Conservation (phyloP, 129 eudicot genomes). For the Kitagawia praeruptora region DNA sequence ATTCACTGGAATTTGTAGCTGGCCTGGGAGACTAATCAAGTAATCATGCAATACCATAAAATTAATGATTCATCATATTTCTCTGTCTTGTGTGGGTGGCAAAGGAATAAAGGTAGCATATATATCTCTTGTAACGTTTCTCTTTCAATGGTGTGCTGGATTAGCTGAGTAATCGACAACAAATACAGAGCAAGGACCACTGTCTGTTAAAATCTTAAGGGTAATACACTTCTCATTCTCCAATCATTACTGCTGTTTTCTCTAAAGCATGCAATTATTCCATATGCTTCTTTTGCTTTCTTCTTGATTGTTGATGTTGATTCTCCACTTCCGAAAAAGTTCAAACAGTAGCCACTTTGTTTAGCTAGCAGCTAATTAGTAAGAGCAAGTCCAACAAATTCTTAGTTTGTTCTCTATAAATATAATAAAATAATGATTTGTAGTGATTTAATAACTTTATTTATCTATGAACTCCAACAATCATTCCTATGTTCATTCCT, state of each 20-base stretch:
- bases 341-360: neutral
- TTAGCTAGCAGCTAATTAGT: too few relatives aligned
- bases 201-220: slow-evolving; percentile 2
- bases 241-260: slow-evolving; percentile 9
- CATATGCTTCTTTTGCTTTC: neutral
- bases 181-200: neutral
- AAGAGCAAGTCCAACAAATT: too few relatives aligned
- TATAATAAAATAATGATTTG: too few relatives aligned
- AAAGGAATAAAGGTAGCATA: neutral
- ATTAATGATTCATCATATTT: neutral
- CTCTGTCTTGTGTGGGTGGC: neutral
- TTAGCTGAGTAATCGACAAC: neutral
- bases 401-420: too few relatives aligned
- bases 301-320: neutral
- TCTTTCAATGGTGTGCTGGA: neutral
- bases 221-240: slow-evolving; percentile 5
- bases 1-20: neutral
- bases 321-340: neutral
- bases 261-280: neutral
- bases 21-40: neutral
- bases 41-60: neutral
- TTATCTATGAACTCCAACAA: too few relatives aligned
- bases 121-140: neutral
- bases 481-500: too few relatives aligned
- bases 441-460: too few relatives aligned